A percentile compares a stretch with the other conserved stretches of the same genome.
These are phyloP conservation scores for Lagerstroemia fauriei DNA, from an alignment of 441 rosid species.

Conservation along the genomic window DNA sequence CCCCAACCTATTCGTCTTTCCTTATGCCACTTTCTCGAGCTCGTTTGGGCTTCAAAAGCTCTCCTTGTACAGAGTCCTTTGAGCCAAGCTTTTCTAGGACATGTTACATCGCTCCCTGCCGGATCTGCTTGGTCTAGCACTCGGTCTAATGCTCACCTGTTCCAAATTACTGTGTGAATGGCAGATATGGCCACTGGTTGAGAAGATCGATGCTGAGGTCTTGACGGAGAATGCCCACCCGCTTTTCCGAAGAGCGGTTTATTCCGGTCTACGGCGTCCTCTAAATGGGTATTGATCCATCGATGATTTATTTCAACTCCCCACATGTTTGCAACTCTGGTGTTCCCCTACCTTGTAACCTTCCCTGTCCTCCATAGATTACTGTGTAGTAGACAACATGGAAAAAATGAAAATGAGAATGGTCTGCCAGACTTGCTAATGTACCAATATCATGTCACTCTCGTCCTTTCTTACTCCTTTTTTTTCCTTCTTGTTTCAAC, in stretches of 20 bases:
- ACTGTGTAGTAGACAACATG: slow-evolving; percentile 5
- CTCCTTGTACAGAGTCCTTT: not conserved
- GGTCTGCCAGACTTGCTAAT: not conserved
- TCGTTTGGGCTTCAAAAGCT: not conserved
- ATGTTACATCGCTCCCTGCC: not conserved
- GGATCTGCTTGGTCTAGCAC: not conserved
- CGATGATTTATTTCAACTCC: slow-evolving; percentile 22
- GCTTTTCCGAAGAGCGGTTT: slow-evolving; percentile 69
- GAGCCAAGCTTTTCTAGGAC: not conserved
- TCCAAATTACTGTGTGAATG: slow-evolving; percentile 18
- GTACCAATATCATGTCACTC: too few species aligned
- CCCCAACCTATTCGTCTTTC: not conserved
- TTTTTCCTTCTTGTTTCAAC: too few species aligned
- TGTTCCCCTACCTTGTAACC: not conserved
- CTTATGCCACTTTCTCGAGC: not conserved
- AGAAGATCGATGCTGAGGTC: slow-evolving; percentile 72
- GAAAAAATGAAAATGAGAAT: not conserved
- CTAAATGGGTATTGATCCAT: slow-evolving; percentile 26
- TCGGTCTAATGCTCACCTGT: slow-evolving; percentile 8
- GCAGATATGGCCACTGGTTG: slow-evolving; percentile 86
- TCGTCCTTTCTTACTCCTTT: too few species aligned
- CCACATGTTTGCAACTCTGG: not conserved
- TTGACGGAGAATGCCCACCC: slow-evolving; percentile 71
- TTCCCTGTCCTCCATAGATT: not conserved
- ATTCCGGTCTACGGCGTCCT: slow-evolving; percentile 58